A percentile compares a stretch with the other conserved stretches of the same genome.
Evolutionary conservation across 345 rosid genomes (phyloP).

Genomic region (Mangifera indica): DNA sequence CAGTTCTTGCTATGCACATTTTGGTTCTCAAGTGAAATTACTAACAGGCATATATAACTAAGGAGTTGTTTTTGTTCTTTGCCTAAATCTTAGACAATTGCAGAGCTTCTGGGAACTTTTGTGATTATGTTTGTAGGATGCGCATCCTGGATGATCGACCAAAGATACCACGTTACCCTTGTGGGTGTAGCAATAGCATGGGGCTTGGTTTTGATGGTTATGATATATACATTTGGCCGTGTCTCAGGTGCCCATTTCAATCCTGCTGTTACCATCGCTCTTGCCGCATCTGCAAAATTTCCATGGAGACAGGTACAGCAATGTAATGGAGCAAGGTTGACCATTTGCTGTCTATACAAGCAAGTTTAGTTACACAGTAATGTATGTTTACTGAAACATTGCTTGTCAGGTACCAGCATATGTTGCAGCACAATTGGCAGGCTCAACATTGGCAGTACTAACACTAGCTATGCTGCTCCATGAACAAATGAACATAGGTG

Average conservation of each 20-base stretch:
- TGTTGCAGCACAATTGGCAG: conserved; percentile 21
- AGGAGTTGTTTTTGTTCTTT: not conserved
- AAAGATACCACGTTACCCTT: conserved; percentile 26
- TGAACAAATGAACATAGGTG: conserved; percentile 5
- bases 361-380: no score
- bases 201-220: conserved; percentile 41
- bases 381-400: no score
- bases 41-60: not conserved
- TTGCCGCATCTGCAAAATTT: conserved; percentile 33
- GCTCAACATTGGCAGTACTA: conserved; percentile 24
- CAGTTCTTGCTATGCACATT: not conserved
- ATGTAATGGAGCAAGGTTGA: no score
- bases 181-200: conserved; percentile 42
- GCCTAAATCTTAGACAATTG: conserved; percentile 25
- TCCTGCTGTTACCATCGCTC: conserved; percentile 50
- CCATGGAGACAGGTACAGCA: conserved; percentile 35
- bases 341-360: no score
- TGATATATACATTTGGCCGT: conserved; percentile 44
- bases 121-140: conserved; percentile 41
- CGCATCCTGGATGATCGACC: conserved; percentile 31
- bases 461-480: conserved; percentile 24
- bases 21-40: not conserved
- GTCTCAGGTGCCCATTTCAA: conserved; percentile 60
- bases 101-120: conserved; percentile 52
- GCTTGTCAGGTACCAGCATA: conserved; percentile 17